Conservation (phyloP, 2,329 filamentous ascomycete species). For the Penicillium sp. region DNA sequence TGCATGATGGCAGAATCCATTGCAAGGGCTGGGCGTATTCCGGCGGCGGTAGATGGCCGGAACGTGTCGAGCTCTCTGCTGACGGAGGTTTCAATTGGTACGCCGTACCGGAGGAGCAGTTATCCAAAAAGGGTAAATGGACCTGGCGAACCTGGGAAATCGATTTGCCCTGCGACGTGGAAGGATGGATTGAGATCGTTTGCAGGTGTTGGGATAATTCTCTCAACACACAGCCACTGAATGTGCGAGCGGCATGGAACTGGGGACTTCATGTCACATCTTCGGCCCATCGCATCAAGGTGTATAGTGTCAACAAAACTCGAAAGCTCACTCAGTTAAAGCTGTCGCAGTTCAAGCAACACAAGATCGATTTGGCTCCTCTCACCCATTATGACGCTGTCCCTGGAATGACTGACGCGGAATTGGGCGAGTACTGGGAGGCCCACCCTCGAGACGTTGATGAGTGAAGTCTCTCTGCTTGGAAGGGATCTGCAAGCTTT, state of each 20-base stretch:
- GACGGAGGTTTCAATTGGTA: background rate
- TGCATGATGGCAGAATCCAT: slow-evolving; percentile 61
- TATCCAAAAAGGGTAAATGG: background rate
- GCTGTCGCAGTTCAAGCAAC: background rate
- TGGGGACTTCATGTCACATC: background rate
- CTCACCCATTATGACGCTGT: background rate
- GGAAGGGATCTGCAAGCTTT: background rate
- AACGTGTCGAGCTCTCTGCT: slow-evolving; percentile 59
- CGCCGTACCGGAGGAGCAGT: background rate
- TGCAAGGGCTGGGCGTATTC: slow-evolving; percentile 62
- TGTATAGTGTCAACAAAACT: background rate
- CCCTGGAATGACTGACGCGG: background rate
- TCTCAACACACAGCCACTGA: background rate
- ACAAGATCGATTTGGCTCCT: background rate
- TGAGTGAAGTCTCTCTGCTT: background rate
- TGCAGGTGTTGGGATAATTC: background rate
- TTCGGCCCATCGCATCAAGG: background rate
- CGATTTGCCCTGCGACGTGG: background rate
- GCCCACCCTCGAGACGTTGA: background rate
- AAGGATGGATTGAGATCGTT: background rate
- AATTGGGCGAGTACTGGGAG: background rate
- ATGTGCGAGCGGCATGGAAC: background rate
- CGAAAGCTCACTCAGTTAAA: background rate
- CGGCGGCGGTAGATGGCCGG: slow-evolving; percentile 61
- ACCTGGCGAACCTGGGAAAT: background rate